Percentiles rank a stretch among this genome's conserved stretches.
Evolutionary conservation across 169 alveolate species (phyloP).

Genomic region (Besnoitia besnoiti): DNA sequence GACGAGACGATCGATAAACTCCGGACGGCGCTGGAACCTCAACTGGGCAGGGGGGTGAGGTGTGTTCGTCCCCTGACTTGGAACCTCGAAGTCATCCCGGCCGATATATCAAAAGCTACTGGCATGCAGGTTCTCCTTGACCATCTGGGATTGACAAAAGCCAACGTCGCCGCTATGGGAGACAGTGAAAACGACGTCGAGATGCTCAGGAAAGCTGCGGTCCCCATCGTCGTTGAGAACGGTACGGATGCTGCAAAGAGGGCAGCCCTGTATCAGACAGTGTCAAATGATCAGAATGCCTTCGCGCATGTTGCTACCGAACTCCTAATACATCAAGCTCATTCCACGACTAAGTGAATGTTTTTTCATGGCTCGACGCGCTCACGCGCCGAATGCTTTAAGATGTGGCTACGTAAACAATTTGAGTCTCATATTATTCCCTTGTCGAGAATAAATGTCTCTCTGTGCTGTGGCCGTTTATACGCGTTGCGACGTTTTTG

Average conservation of each 20-base stretch:
- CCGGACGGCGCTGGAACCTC: constrained; percentile 68
- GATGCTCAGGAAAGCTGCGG: constrained; percentile 72
- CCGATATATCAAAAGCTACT: constrained; percentile 75
- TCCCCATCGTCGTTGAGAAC: constrained; percentile 77
- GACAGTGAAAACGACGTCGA: constrained; percentile 85
- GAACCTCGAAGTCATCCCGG: constrained; percentile 75
- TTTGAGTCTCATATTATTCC: too few relatives aligned
- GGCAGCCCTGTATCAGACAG: constrained; percentile 71
- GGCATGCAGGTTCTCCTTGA: constrained; percentile 78
- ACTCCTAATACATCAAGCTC: not conserved
- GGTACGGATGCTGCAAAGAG: constrained; percentile 77
- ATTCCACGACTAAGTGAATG: not conserved
- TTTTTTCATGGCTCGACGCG: too few relatives aligned
- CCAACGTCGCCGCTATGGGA: constrained; percentile 79
- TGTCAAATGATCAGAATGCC: constrained; percentile 54
- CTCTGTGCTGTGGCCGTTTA: too few relatives aligned
- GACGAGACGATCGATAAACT: constrained; percentile 68
- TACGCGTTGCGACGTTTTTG: too few relatives aligned
- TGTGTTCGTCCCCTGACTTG: constrained; percentile 75
- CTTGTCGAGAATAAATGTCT: too few relatives aligned
- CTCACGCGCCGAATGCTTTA: too few relatives aligned
- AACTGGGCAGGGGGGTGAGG: constrained; percentile 70
- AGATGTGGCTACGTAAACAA: too few relatives aligned
- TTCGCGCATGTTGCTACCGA: constrained; percentile 36
- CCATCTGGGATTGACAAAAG: constrained; percentile 68